These are phyloP conservation scores for Salix dunnii DNA, from an alignment of 345 rosid species.

Conservation along the genomic window DNA sequence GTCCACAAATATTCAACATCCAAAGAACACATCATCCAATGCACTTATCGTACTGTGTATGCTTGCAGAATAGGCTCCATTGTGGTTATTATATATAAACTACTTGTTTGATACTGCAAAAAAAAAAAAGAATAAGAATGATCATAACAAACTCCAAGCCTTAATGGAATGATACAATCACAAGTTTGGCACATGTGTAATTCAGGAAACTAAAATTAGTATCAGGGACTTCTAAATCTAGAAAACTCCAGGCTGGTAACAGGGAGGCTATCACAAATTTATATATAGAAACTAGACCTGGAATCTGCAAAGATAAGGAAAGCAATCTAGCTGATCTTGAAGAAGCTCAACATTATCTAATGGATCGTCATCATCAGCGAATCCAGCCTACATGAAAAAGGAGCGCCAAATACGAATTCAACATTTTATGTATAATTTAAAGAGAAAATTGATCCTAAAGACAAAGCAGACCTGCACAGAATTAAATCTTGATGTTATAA, in stretches of 20 bases:
- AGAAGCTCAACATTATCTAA: slow-evolving; percentile 96
- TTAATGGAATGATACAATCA: neutral
- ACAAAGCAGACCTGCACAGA: slow-evolving; percentile 71
- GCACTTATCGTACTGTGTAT: slow-evolving; percentile 65
- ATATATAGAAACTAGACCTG: slow-evolving; percentile 52
- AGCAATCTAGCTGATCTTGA: slow-evolving; percentile 97
- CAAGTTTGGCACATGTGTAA: neutral
- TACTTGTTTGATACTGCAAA: slow-evolving; percentile 88
- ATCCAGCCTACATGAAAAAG: slow-evolving; percentile 55
- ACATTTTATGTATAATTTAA: neutral
- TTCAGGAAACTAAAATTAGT: neutral
- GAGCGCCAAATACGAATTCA: slow-evolving; percentile 3
- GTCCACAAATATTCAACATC: neutral
- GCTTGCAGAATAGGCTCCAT: slow-evolving; percentile 94
- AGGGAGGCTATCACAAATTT: neutral
- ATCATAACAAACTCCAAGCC: neutral
- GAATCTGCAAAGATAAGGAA: slow-evolving; percentile 95
- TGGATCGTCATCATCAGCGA: slow-evolving; percentile 81
- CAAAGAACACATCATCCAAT: slow-evolving; percentile 5
- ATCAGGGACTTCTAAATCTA: slow-evolving; percentile 1
- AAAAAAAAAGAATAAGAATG: slow-evolving; percentile 8
- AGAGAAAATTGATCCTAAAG: neutral
- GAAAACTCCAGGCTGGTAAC: neutral
- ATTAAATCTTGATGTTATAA: slow-evolving; percentile 89
- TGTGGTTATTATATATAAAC: slow-evolving; percentile 68